Conservation (phyloP, 1,139 yeast genomes). For the Hanseniaspora uvarum region DNA sequence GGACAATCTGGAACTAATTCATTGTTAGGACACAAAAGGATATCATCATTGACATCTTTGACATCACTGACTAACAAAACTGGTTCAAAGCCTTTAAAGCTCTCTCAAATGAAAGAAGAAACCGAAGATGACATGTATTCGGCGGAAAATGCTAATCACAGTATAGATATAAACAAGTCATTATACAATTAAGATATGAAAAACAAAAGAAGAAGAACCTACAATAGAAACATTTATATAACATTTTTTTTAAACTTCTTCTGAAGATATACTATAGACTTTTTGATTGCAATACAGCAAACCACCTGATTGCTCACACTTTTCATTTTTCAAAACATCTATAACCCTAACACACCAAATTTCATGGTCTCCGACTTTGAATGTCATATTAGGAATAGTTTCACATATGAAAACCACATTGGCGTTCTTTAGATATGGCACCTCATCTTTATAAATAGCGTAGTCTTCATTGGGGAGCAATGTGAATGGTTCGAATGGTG, state of each 20-base stretch:
- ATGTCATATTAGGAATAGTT: slow-evolving; percentile 36
- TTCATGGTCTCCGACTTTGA: slow-evolving; percentile 68
- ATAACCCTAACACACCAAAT: slow-evolving; percentile 70
- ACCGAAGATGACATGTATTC: neutral
- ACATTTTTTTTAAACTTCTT: neutral
- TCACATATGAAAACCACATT: slow-evolving; percentile 59
- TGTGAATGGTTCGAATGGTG: slow-evolving; percentile 30
- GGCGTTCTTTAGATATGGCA: slow-evolving; percentile 53
- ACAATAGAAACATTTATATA: neutral
- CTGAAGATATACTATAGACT: slow-evolving; percentile 47
- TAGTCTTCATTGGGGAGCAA: slow-evolving; percentile 25
- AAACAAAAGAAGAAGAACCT: no score
- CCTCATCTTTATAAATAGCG: slow-evolving; percentile 21
- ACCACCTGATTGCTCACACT: slow-evolving; percentile 43
- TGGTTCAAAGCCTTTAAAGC: slow-evolving; percentile 1
- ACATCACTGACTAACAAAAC: slow-evolving; percentile 20
- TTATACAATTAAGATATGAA: slow-evolving; percentile 5
- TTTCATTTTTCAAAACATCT: slow-evolving; percentile 35
- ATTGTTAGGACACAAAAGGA: slow-evolving; percentile 26
- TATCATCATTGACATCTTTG: slow-evolving; percentile 31
- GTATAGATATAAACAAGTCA: slow-evolving; percentile 13
- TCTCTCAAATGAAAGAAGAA: slow-evolving; percentile 3
- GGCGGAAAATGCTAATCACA: neutral
- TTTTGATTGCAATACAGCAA: slow-evolving; percentile 53
- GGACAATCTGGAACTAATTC: neutral